phyloP scores from a whole-genome alignment of 2,329 filamentous ascomycete genomes.

The Pestalotiopsis sp. region DNA sequence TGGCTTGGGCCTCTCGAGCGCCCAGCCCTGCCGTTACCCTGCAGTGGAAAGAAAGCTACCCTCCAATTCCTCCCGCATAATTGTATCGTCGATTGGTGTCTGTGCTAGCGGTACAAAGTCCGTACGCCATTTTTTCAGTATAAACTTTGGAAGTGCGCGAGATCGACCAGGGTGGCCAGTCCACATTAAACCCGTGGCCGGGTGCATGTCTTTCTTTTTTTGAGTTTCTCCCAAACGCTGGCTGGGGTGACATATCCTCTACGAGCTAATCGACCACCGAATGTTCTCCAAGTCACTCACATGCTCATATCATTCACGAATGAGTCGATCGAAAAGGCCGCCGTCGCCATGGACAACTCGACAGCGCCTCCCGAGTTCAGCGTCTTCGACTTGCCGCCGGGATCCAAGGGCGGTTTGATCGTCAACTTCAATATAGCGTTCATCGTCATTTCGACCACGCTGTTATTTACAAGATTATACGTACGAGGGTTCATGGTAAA shows the following conservation, averaged over 20 bases:
- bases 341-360: background rate
- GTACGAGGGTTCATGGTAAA: constrained; percentile 10
- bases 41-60: background rate
- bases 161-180: background rate
- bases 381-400: constrained; percentile 5
- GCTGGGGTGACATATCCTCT: background rate
- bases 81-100: background rate
- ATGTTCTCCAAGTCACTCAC: background rate
- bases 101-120: background rate
- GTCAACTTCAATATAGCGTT: constrained; percentile 7
- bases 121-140: background rate
- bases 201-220: background rate
- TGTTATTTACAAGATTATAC: constrained; percentile 5
- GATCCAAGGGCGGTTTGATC: background rate
- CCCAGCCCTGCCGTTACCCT: background rate
- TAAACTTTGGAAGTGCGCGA: background rate
- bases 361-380: background rate
- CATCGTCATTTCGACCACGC: constrained; percentile 5
- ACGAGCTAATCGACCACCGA: no score
- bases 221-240: background rate
- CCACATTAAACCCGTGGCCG: background rate
- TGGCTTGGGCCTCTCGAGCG: background rate
- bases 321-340: background rate
- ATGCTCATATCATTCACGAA: background rate
- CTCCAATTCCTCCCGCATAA: background rate